phyloP scores from a whole-genome alignment of 2,329 filamentous ascomycete species.

The Claviceps paspali region DNA sequence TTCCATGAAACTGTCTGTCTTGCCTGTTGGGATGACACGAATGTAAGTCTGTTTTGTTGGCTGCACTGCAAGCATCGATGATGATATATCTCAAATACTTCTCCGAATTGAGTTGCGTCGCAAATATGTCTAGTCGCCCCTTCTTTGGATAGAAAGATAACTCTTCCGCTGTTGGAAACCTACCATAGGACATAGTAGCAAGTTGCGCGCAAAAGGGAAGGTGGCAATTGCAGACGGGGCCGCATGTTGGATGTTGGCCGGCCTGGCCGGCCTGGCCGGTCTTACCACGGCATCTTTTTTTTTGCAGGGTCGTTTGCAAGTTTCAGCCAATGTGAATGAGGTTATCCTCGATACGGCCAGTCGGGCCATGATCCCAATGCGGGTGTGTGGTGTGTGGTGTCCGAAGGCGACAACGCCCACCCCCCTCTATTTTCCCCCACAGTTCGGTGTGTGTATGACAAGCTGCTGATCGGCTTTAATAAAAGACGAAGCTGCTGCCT shows the following conservation, averaged over 20 bases:
- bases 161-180: neutral
- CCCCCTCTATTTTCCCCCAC: no score
- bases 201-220: neutral
- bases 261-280: neutral
- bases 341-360: no score
- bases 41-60: no score
- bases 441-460: slow-evolving; percentile 1
- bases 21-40: no score
- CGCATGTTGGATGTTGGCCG: neutral
- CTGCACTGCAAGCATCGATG: no score
- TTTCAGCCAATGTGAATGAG: neutral
- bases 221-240: neutral
- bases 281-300: neutral
- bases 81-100: neutral
- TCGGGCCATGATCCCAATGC: no score
- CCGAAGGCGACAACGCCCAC: neutral
- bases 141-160: no score
- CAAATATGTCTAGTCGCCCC: no score
- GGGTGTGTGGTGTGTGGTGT: neutral
- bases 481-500: neutral
- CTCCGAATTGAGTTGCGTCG: neutral
- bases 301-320: neutral
- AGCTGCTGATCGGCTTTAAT: slow-evolving; percentile 1
- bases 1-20: no score
- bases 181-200: no score